These are phyloP conservation scores for Ilyonectria sp. DNA, from an alignment of 2,329 filamentous ascomycete genomes.

Conservation along the genomic window DNA sequence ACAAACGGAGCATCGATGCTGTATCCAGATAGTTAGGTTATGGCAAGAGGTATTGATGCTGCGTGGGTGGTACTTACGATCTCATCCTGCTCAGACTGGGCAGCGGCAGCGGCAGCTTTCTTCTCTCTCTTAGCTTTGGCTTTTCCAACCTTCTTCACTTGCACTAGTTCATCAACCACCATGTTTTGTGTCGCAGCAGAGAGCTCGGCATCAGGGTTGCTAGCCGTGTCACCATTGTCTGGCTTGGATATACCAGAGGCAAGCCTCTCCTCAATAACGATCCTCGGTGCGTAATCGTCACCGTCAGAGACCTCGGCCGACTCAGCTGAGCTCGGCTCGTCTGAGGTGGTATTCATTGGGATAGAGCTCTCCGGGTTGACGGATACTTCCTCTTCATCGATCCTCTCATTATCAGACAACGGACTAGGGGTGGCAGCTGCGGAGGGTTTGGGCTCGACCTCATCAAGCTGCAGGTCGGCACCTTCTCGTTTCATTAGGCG, in stretches of 20 bases:
- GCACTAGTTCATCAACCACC: constrained; percentile 44
- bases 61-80: constrained; percentile 51
- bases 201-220: constrained; percentile 29
- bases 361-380: background rate
- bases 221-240: background rate
- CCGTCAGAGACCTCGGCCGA: constrained; percentile 39
- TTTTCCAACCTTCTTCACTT: constrained; percentile 63
- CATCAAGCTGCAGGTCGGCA: constrained; percentile 67
- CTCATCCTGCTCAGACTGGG: constrained; percentile 51
- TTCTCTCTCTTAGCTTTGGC: constrained; percentile 67
- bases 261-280: constrained; percentile 60
- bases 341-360: background rate
- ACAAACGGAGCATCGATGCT: constrained; percentile 64
- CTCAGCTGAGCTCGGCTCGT: constrained; percentile 22
- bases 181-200: constrained; percentile 40
- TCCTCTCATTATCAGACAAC: background rate
- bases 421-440: constrained; percentile 1
- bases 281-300: constrained; percentile 65
- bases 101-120: constrained; percentile 60
- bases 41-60: background rate
- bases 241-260: constrained; percentile 27
- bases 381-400: background rate
- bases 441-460: constrained; percentile 20
- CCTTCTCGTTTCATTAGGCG: constrained; percentile 89
- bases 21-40: constrained; percentile 18